Base-by-base conservation (phyloP, 495 filamentous ascomycete species). In the Echria macrotheca region DNA sequence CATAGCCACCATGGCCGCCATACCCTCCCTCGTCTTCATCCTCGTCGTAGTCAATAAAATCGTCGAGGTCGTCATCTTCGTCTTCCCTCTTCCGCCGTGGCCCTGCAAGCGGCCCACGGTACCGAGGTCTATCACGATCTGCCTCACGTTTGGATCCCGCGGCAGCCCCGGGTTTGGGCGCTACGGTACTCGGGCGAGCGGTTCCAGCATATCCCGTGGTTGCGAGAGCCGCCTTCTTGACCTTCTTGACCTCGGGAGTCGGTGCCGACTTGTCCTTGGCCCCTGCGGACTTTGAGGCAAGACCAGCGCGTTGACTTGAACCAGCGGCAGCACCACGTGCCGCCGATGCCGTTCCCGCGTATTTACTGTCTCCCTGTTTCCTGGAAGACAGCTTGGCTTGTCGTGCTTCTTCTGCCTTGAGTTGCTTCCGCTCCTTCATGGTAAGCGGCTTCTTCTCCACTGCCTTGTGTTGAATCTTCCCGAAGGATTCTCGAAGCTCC, bases 191-290 rank as follows among this genome's bases (percentile, higher is more conserved):
- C 17, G 73, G 68, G 3, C 72, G 69, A n/a, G 77, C 77, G 21
- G 77, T 79, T 23, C 77, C 77, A 2, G 72, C 69, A 50, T 80
- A 80, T 19, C 77, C 77, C 9, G 76, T 80, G 6, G 76, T 80
- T 15, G 77, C 76, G 40, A 67, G 50, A 1, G 75, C 76, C 3
- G 77, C 71, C 57, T 80, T 80, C 63, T 80, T 80, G 45, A 72
- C 47, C 50, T 77, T 80, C 65, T 78, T 79, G 47, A 73, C 72
- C 7, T 66, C 61, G 0, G 33, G 56, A 3, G 44, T 52, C 2
- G 57, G 44, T 9, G 55, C 38, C n/a, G 53, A 18, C 18, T 49
- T 53, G n/a, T 35, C 44, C 44, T 56, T 59, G 28, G 50, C 25
- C 15, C 41, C 52, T 4, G 54, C 8, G 21, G 52, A 25, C 9